phyloP scores from a whole-genome alignment of 1,284 basidiomycete species.

The Lignosus rhinocerotis region DNA sequence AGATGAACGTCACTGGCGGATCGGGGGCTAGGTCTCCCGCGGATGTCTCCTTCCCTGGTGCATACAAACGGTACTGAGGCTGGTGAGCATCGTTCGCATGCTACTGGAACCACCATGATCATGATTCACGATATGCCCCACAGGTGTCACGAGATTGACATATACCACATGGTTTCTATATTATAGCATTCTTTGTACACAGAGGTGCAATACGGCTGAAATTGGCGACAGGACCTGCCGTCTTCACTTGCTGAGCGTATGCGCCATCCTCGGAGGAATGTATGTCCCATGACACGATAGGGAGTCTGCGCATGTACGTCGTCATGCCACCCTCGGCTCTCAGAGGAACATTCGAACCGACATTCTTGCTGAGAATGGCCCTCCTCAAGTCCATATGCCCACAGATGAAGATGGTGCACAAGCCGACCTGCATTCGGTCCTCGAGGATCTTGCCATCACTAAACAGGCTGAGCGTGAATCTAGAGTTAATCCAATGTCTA shows the following conservation, averaged over 20 bases:
- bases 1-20: conserved; percentile 50
- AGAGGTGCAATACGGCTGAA: not conserved
- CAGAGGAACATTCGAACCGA: not conserved
- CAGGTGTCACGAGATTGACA: conserved; percentile 26
- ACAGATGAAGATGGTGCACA: not conserved
- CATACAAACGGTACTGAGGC: conserved; percentile 38
- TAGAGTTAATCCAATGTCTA: no score
- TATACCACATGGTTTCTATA: conserved; percentile 21
- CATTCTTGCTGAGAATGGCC: not conserved
- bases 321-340: not conserved
- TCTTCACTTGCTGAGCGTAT: not conserved
- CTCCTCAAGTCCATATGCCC: not conserved
- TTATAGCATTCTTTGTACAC: conserved; percentile 12
- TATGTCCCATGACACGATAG: not conserved
- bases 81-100: conserved; percentile 7
- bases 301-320: not conserved
- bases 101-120: not conserved
- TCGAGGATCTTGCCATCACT: no score
- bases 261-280: not conserved
- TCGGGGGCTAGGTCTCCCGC: conserved; percentile 43
- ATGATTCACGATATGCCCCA: not conserved
- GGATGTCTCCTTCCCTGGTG: conserved; percentile 53
- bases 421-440: no score
- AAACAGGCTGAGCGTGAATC: no score
- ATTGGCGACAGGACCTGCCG: not conserved